These are phyloP conservation scores for Globisporangium iwayamae DNA, from an alignment of 352 stramenopile genomes.

Conservation along the genomic window DNA sequence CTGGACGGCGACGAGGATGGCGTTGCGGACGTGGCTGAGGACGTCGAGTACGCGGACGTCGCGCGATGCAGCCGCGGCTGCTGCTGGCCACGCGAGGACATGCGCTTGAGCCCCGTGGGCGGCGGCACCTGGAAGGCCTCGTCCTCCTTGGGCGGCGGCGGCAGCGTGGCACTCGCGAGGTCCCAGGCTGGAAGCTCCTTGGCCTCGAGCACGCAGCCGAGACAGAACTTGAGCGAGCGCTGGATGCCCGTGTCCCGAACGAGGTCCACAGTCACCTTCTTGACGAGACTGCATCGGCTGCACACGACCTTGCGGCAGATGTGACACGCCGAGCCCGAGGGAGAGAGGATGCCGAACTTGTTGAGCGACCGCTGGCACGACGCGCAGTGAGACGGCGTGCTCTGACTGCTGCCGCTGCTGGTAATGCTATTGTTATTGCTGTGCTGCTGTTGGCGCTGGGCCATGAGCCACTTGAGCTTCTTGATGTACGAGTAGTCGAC, in stretches of 20 bases:
- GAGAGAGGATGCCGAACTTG: constrained; percentile 20
- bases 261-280: constrained; percentile 58
- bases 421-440: neutral
- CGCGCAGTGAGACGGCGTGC: constrained; percentile 12
- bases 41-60: neutral
- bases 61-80: neutral
- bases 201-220: constrained; percentile 41
- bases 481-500: constrained; percentile 29
- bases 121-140: neutral
- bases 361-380: constrained; percentile 25
- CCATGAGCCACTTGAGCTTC: constrained; percentile 32
- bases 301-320: constrained; percentile 49
- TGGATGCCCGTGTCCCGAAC: constrained; percentile 27
- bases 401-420: neutral
- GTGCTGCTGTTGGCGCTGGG: constrained; percentile 8
- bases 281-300: constrained; percentile 44
- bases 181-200: constrained; percentile 43
- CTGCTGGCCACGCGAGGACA: neutral
- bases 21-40: constrained; percentile 1
- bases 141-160: neutral
- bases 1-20: neutral
- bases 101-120: neutral
- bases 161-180: constrained; percentile 24
- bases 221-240: constrained; percentile 40
- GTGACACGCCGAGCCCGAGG: constrained; percentile 31